A percentile compares a stretch with the other conserved stretches of the same genome.
Conservation (phyloP, 257 asterid genomes). For the Dorcoceras hygrometricum region DNA sequence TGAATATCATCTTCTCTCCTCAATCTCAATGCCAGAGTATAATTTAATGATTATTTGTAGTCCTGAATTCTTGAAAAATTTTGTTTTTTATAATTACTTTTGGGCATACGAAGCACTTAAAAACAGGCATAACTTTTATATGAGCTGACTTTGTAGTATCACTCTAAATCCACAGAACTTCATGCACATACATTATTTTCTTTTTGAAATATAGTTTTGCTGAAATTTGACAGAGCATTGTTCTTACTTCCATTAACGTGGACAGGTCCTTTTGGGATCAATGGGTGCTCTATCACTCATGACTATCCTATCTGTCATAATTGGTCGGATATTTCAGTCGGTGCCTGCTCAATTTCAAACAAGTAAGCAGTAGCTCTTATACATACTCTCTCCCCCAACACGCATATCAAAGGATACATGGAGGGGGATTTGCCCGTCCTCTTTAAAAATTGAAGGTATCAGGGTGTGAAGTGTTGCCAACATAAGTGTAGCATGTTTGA, state of each 20-base stretch:
- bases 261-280: slow-evolving; percentile 92
- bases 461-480: background rate
- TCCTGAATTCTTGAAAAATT: background rate
- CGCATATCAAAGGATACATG: slow-evolving; percentile 1
- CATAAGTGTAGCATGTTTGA: background rate
- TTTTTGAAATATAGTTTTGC: background rate
- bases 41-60: too few species aligned
- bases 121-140: background rate
- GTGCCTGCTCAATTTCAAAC: slow-evolving; percentile 99
- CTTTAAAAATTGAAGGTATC: background rate
- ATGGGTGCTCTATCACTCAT: slow-evolving; percentile 95
- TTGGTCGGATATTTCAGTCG: slow-evolving; percentile 82
- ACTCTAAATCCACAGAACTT: background rate
- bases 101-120: background rate
- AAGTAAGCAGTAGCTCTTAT: slow-evolving; percentile 49
- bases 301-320: slow-evolving; percentile 80
- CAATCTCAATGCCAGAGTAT: background rate
- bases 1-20: background rate
- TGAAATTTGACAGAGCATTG: background rate
- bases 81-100: too few species aligned
- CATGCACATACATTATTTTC: background rate
- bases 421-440: background rate
- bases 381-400: slow-evolving; percentile 2
- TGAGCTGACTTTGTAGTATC: background rate
- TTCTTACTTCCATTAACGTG: slow-evolving; percentile 26